phyloP scores from a whole-genome alignment of 2,329 filamentous ascomycete species.

The Alternaria solani region DNA sequence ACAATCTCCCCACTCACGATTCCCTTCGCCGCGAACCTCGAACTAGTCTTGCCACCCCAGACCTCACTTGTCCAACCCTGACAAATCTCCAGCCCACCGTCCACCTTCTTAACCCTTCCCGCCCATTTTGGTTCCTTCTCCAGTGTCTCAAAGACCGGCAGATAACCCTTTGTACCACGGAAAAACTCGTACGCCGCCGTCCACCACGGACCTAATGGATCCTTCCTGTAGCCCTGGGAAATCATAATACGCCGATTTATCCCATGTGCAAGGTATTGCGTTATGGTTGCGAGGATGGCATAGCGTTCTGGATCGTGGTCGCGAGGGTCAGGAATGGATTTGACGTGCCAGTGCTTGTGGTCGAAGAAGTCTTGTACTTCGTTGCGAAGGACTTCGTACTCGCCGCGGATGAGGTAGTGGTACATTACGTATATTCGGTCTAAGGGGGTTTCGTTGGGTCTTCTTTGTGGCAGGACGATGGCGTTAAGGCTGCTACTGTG shows the following conservation, averaged over 20 bases:
- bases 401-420: conserved; percentile 2
- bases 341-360: neutral
- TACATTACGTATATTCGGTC: conserved; percentile 7
- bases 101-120: neutral
- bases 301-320: conserved; percentile 2
- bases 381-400: conserved; percentile 3
- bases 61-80: neutral
- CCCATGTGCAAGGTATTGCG: neutral
- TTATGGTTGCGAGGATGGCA: neutral
- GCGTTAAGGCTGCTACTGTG: neutral
- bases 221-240: neutral
- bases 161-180: neutral
- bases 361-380: conserved; percentile 8
- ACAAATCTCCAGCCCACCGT: neutral
- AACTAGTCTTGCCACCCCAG: neutral
- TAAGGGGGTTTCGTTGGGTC: neutral
- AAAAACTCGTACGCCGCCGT: neutral
- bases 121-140: neutral
- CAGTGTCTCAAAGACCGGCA: neutral
- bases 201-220: neutral
- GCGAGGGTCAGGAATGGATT: neutral
- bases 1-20: neutral
- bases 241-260: conserved; percentile 1
- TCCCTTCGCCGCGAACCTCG: neutral
- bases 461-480: neutral